Conservation (phyloP, 1,284 basidiomycete genomes). For the Pseudomicrostroma phylloplanum region DNA sequence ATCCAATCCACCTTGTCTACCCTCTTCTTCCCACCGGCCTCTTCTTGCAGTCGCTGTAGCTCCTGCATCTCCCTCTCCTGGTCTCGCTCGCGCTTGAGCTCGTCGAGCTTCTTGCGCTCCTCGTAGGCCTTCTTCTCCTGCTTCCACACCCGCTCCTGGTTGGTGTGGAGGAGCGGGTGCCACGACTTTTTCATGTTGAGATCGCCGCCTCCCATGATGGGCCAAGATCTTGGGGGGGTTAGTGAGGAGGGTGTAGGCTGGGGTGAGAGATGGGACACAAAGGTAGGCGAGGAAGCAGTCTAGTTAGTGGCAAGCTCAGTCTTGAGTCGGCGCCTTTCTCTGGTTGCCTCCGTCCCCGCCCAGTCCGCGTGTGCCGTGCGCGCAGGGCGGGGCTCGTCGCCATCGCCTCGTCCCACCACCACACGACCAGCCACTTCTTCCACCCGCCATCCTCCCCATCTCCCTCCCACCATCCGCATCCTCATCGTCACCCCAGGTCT, state of each 20-base stretch:
- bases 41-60: conserved; percentile 70
- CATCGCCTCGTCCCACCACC: neutral
- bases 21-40: conserved; percentile 81
- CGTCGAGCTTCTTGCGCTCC: conserved; percentile 95
- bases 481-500: no score
- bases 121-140: conserved; percentile 94
- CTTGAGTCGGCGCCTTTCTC: no score
- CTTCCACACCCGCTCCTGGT: conserved; percentile 98
- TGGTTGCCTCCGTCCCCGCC: no score
- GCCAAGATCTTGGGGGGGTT: conserved; percentile 22
- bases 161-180: conserved; percentile 95
- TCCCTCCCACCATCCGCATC: no score
- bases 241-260: neutral
- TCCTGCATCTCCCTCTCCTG: conserved; percentile 95
- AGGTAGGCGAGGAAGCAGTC: neutral
- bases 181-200: conserved; percentile 75
- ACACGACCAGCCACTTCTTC: neutral
- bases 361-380: conserved; percentile 10
- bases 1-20: conserved; percentile 96
- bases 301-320: neutral
- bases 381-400: conserved; percentile 4
- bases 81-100: conserved; percentile 91
- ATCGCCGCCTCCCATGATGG: conserved; percentile 76
- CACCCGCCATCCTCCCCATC: no score
- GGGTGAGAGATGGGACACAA: neutral